Conservation (phyloP, 2,329 filamentous ascomycete species). For the Samsoniella hepiali region DNA sequence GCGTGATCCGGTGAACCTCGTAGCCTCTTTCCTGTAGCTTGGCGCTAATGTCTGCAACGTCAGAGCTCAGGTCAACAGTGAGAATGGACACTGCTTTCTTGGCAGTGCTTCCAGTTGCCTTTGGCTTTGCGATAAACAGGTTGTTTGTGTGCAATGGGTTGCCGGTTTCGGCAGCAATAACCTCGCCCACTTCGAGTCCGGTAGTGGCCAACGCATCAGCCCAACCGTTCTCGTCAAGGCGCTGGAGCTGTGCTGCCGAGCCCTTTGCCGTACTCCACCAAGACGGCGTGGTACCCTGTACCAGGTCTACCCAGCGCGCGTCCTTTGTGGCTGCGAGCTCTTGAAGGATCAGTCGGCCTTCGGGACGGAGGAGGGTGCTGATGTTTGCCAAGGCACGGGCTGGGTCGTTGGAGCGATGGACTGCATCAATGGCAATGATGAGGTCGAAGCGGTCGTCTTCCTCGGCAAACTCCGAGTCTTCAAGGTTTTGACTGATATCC, state of each 20-base stretch:
- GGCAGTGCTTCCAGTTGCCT: not conserved
- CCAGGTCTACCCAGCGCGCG: conserved; percentile 1
- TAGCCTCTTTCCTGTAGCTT: not conserved
- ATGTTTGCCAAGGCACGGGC: not conserved
- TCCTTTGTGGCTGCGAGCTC: not conserved
- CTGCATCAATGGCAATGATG: not conserved
- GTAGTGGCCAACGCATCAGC: not conserved
- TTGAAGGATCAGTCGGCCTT: not conserved
- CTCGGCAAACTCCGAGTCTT: conserved; percentile 1
- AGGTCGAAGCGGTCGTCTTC: not conserved
- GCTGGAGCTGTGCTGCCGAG: not conserved
- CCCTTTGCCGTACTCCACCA: not conserved
- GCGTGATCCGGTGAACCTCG: not conserved
- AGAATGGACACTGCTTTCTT: not conserved
- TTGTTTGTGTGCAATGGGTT: not conserved
- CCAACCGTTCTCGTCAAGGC: not conserved
- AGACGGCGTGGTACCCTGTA: not conserved
- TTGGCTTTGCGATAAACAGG: not conserved
- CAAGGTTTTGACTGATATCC: not conserved
- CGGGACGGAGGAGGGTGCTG: not conserved
- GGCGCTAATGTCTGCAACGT: not conserved
- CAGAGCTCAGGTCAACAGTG: not conserved
- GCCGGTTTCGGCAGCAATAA: not conserved
- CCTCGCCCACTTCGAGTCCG: not conserved
- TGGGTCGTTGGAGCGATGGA: not conserved